Evolutionary conservation across 2,329 filamentous ascomycete species (phyloP).

Genomic region (Penicillium sp.): DNA sequence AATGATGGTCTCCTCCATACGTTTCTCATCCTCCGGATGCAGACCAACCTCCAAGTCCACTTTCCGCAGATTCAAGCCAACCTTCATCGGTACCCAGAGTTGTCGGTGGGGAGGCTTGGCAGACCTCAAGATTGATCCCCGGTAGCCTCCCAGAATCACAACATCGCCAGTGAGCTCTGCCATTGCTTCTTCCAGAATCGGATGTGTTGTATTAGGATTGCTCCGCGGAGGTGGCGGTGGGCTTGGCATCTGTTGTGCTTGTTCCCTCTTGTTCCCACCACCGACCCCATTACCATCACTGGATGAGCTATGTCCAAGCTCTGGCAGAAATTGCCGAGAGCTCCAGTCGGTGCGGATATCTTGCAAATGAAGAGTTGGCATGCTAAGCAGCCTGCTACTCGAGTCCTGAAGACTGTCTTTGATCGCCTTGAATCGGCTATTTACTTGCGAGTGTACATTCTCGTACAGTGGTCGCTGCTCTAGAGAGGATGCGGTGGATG

Average conservation of each 20-base stretch:
- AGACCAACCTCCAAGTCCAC: constrained; percentile 87
- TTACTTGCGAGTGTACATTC: constrained; percentile 78
- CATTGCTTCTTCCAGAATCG: constrained; percentile 59
- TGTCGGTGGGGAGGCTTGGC: constrained; percentile 80
- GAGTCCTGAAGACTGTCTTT: constrained; percentile 84
- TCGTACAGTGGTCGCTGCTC: constrained; percentile 81
- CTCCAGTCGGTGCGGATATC: constrained; percentile 40
- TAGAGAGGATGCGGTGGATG: constrained; percentile 77
- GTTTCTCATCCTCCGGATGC: constrained; percentile 75
- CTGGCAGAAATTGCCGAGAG: constrained; percentile 34
- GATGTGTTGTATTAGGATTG: constrained; percentile 36
- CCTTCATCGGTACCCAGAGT: constrained; percentile 90
- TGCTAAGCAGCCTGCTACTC: constrained; percentile 62
- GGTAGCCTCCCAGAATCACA: constrained; percentile 84
- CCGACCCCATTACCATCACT: constrained; percentile 11
- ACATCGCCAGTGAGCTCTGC: constrained; percentile 76
- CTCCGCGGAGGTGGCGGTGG: constrained; percentile 21
- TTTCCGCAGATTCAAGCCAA: constrained; percentile 86
- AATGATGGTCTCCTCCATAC: constrained; percentile 78
- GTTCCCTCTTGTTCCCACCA: constrained; percentile 12
- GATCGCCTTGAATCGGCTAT: constrained; percentile 85
- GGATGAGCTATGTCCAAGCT: constrained; percentile 23
- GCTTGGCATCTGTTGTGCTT: constrained; percentile 4
- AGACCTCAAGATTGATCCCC: constrained; percentile 84
- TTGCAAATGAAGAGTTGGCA: constrained; percentile 46